Percentiles rank a stretch among this genome's conserved stretches.
These are phyloP conservation scores for Smittium mucronatum DNA, from an alignment of 371 early-diverging fungal genomes.

Conservation along the genomic window DNA sequence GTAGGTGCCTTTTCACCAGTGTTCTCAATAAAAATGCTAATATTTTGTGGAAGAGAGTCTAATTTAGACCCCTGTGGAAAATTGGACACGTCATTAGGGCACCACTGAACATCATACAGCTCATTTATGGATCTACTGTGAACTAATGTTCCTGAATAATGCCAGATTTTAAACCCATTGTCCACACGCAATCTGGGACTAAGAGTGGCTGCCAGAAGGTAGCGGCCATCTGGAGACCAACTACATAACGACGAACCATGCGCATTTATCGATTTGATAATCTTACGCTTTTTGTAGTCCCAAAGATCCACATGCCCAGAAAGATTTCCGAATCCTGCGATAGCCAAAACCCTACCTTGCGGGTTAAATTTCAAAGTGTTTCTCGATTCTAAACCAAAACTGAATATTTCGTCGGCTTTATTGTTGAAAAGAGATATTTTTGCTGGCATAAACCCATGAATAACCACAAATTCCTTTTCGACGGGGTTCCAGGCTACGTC, in stretches of 20 bases:
- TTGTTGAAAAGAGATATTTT: constrained; percentile 85
- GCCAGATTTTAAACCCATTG: constrained; percentile 92
- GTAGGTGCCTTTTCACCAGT: constrained; percentile 5
- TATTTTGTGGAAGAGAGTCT: constrained; percentile 18
- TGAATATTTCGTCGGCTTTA: constrained; percentile 63
- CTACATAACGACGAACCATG: constrained; percentile 69
- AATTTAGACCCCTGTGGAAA: constrained; percentile 52
- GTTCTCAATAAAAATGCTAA: constrained; percentile 7
- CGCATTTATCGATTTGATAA: constrained; percentile 64
- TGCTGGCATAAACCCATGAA: constrained; percentile 90
- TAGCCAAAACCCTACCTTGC: constrained; percentile 68
- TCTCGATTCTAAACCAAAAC: constrained; percentile 74
- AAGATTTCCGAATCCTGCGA: constrained; percentile 94
- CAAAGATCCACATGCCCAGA: constrained; percentile 85
- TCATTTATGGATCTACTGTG: constrained; percentile 62
- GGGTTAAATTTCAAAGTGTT: constrained; percentile 81
- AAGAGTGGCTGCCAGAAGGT: constrained; percentile 80
- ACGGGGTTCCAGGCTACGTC: constrained; percentile 90
- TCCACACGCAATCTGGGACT: constrained; percentile 92
- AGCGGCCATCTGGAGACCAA: constrained; percentile 88
- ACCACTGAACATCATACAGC: constrained; percentile 73
- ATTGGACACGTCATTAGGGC: constrained; percentile 44
- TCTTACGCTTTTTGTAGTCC: constrained; percentile 71
- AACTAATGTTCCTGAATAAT: constrained; percentile 79
- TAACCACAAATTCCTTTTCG: constrained; percentile 87